These are phyloP conservation scores for Hyphopichia khmerensis DNA, from an alignment of 1,139 yeast species.

Conservation along the genomic window DNA sequence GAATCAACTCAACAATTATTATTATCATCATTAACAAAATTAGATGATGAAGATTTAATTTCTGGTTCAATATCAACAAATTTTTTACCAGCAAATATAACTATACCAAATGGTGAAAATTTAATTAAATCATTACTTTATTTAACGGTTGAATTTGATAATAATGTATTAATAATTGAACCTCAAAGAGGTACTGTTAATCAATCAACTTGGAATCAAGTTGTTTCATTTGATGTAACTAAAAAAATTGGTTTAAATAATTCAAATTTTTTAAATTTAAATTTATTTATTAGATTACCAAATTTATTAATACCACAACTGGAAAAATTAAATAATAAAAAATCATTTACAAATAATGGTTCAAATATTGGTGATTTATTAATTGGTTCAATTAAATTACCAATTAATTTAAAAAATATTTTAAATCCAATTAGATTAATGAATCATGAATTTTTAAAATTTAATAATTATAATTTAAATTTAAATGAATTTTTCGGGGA, in stretches of 20 bases:
- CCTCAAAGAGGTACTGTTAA: slow-evolving; percentile 68
- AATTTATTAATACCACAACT: slow-evolving; percentile 55
- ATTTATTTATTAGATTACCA: slow-evolving; percentile 76
- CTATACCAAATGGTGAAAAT: slow-evolving; percentile 52
- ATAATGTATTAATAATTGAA: slow-evolving; percentile 79
- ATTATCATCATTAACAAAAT: slow-evolving; percentile 25
- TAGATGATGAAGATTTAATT: slow-evolving; percentile 23
- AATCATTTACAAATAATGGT: slow-evolving; percentile 27
- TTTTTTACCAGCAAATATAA: slow-evolving; percentile 65
- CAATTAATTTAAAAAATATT: slow-evolving; percentile 41
- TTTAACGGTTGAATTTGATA: slow-evolving; percentile 74
- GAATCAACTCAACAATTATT: slow-evolving; percentile 38
- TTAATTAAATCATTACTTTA: slow-evolving; percentile 60
- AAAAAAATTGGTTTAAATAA: slow-evolving; percentile 34
- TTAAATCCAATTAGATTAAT: slow-evolving; percentile 38
- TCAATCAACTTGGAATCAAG: slow-evolving; percentile 71
- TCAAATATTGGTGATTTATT: slow-evolving; percentile 39
- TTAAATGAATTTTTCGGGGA: slow-evolving; percentile 29
- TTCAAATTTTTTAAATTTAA: slow-evolving; percentile 57
- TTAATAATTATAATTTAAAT: slow-evolving; percentile 31
- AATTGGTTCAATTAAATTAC: slow-evolving; percentile 44
- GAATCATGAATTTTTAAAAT: slow-evolving; percentile 49
- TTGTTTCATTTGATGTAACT: slow-evolving; percentile 89
- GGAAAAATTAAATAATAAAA: slow-evolving; percentile 29
- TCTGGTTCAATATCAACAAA: slow-evolving; percentile 38